Percentiles rank a stretch among this genome's conserved stretches.
These are phyloP conservation scores for Naganishia antarctica DNA, from an alignment of 768 basidiomycete genomes.

Conservation along the genomic window DNA sequence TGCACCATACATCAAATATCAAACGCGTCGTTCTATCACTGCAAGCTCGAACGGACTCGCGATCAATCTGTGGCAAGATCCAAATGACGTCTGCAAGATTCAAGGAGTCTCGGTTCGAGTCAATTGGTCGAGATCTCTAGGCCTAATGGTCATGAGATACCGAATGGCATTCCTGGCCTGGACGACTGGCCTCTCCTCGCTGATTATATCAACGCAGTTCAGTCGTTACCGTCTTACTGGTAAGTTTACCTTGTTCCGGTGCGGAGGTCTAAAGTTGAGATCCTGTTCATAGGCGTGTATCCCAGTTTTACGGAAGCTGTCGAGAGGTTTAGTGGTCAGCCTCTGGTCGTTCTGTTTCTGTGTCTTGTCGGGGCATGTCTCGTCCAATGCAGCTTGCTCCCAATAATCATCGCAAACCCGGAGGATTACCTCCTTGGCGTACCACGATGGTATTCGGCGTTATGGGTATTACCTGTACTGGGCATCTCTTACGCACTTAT, in stretches of 20 bases:
- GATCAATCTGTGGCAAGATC: slow-evolving; percentile 37
- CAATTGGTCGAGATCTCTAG: slow-evolving; percentile 68
- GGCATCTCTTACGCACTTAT: neutral
- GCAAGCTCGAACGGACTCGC: neutral
- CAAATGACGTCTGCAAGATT: slow-evolving; percentile 55
- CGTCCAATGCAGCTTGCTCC: slow-evolving; percentile 4
- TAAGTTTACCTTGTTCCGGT: slow-evolving; percentile 25
- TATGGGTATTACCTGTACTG: slow-evolving; percentile 10
- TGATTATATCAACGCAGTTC: slow-evolving; percentile 51
- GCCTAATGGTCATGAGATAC: slow-evolving; percentile 69
- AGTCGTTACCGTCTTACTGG: slow-evolving; percentile 28
- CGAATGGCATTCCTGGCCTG: slow-evolving; percentile 67
- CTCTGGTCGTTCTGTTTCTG: neutral
- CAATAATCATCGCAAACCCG: slow-evolving; percentile 1
- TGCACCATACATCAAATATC: slow-evolving; percentile 38
- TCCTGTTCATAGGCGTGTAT: slow-evolving; percentile 18
- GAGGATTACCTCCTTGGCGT: slow-evolving; percentile 16
- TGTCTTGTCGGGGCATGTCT: neutral
- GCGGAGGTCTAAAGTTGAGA: neutral
- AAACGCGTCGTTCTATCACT: slow-evolving; percentile 20
- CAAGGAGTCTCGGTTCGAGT: slow-evolving; percentile 56
- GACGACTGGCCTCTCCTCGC: slow-evolving; percentile 64
- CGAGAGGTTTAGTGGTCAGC: neutral
- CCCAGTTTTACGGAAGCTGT: slow-evolving; percentile 13
- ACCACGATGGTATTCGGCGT: neutral